Evolutionary conservation across 768 basidiomycete species (phyloP).

Genomic region (Pulveroboletus sp.): DNA sequence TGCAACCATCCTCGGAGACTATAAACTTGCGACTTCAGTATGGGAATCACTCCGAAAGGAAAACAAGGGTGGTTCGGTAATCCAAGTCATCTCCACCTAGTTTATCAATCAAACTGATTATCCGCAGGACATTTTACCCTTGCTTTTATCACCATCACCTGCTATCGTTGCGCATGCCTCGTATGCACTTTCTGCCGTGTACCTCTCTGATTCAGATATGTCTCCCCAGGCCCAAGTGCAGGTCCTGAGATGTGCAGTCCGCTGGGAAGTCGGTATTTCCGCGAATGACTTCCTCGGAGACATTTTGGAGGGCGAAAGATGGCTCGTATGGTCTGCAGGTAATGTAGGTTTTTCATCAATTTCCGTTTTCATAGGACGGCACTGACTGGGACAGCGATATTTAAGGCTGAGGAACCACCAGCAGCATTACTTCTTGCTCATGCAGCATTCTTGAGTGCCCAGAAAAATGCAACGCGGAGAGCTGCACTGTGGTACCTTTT

Average conservation of each 20-base stretch:
- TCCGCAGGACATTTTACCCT: conserved; percentile 74
- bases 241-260: conserved; percentile 64
- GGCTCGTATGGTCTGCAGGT: conserved; percentile 84
- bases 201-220: conserved; percentile 43
- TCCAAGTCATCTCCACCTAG: neutral
- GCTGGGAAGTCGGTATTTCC: conserved; percentile 73
- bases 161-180: conserved; percentile 58
- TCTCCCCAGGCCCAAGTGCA: conserved; percentile 66
- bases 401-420: conserved; percentile 79
- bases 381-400: conserved; percentile 27
- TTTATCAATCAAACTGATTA: conserved; percentile 9
- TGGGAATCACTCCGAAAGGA: conserved; percentile 92
- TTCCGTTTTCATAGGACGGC: conserved; percentile 3
- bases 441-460: conserved; percentile 67
- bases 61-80: conserved; percentile 80
- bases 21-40: conserved; percentile 73
- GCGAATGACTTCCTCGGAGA: conserved; percentile 54
- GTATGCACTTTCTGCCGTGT: conserved; percentile 53
- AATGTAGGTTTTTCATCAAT: conserved; percentile 50
- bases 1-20: conserved; percentile 88
- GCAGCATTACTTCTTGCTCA: conserved; percentile 78
- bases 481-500: conserved; percentile 78
- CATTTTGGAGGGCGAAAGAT: conserved; percentile 72
- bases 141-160: conserved; percentile 67
- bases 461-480: conserved; percentile 54